phyloP scores from a whole-genome alignment of 2,329 filamentous ascomycete genomes.

The Falciphora oryzae region DNA sequence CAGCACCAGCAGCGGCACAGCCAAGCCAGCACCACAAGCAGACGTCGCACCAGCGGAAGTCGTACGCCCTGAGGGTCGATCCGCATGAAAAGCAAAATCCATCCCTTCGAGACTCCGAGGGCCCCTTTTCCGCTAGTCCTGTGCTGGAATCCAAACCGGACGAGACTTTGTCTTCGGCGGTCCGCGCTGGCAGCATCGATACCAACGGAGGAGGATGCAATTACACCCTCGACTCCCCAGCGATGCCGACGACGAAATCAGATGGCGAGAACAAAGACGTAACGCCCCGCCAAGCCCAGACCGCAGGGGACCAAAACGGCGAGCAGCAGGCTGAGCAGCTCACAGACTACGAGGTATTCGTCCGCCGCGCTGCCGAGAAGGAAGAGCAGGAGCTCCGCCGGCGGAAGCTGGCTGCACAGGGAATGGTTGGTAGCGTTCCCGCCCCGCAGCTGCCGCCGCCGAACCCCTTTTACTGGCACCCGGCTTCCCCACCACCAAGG shows the following conservation, averaged over 20 bases:
- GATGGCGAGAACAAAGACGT: neutral
- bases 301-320: neutral
- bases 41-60: neutral
- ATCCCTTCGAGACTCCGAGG: neutral
- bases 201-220: neutral
- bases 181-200: neutral
- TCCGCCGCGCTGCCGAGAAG: constrained; percentile 20
- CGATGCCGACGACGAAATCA: neutral
- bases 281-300: neutral
- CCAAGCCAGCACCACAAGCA: neutral
- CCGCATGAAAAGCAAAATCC: neutral
- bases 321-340: neutral
- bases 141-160: neutral
- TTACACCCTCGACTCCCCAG: neutral
- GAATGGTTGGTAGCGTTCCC: constrained; percentile 17
- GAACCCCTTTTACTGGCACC: constrained; percentile 5
- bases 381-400: constrained; percentile 19
- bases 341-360: constrained; percentile 23
- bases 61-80: neutral
- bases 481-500: neutral
- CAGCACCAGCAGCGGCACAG: neutral
- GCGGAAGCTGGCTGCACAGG: constrained; percentile 18
- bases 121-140: neutral
- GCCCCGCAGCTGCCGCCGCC: constrained; percentile 9
- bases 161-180: neutral